phyloP scores from a whole-genome alignment of 495 filamentous ascomycete species.

The Xylaria cubensis region DNA sequence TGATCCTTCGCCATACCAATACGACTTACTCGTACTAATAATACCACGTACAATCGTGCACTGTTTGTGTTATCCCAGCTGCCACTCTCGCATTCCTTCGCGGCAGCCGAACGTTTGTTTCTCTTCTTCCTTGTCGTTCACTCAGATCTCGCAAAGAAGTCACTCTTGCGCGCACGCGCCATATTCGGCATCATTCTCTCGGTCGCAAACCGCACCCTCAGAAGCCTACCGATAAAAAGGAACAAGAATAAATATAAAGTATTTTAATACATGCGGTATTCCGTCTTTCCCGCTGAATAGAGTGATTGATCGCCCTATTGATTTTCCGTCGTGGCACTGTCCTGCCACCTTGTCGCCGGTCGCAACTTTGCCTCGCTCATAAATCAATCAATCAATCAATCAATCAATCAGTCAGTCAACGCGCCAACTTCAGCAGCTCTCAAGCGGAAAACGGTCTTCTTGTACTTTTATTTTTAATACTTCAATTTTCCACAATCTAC shows the following conservation, averaged over 20 bases:
- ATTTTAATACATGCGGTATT: constrained; percentile 23
- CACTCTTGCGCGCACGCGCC: constrained; percentile 16
- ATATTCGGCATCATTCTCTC: constrained; percentile 19
- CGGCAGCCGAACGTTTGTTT: constrained; percentile 21
- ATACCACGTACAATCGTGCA: constrained; percentile 20
- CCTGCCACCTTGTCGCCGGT: constrained; percentile 23
- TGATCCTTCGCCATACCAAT: constrained; percentile 10
- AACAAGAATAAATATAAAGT: constrained; percentile 20
- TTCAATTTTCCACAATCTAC: background rate
- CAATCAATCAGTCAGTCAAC: constrained; percentile 7
- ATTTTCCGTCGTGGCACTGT: constrained; percentile 23
- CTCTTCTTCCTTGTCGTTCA: constrained; percentile 21
- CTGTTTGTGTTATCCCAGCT: constrained; percentile 23
- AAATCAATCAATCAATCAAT: constrained; percentile 13
- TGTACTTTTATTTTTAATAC: constrained; percentile 26
- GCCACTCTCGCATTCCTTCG: constrained; percentile 25
- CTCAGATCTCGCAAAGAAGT: constrained; percentile 10
- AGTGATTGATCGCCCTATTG: constrained; percentile 28
- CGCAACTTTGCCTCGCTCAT: constrained; percentile 15
- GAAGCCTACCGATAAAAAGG: constrained; percentile 1
- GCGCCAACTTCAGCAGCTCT: constrained; percentile 8
- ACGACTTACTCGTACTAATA: constrained; percentile 18
- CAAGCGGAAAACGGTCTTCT: background rate
- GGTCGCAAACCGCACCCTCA: constrained; percentile 24
- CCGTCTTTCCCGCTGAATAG: constrained; percentile 24